Evolutionary conservation across 225 moss, liverwort and hornwort genomes (phyloP).

Genomic region (Bryum argenteum): DNA sequence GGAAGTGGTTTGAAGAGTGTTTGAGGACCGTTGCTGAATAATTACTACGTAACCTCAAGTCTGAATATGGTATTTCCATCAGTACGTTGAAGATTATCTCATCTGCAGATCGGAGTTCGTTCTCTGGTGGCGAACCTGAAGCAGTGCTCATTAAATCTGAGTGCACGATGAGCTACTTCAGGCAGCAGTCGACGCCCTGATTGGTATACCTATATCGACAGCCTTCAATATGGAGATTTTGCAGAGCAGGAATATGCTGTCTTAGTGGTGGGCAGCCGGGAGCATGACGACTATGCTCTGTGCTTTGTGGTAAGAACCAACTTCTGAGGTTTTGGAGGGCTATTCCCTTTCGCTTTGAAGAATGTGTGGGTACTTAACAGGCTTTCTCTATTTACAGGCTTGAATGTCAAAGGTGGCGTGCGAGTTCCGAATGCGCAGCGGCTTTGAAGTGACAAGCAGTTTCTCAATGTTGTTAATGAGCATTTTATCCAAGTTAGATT

Average conservation of each 20-base stretch:
- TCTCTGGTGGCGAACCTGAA: neutral
- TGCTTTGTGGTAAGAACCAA: neutral
- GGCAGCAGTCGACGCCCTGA: constrained; percentile 14
- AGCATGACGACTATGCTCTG: constrained; percentile 18
- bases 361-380: neutral
- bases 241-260: neutral
- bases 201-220: neutral
- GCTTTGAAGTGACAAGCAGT: constrained; percentile 13
- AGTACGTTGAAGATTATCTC: constrained; percentile 2
- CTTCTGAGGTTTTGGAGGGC: neutral
- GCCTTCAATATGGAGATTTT: constrained; percentile 12
- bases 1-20: constrained; percentile 28
- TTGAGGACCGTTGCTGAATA: constrained; percentile 18
- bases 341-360: neutral
- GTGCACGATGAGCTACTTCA: constrained; percentile 19
- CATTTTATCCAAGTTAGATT: constrained; percentile 5
- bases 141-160: constrained; percentile 6
- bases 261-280: constrained; percentile 6
- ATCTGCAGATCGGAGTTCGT: neutral
- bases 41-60: neutral
- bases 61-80: constrained; percentile 7
- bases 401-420: neutral
- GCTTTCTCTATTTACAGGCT: constrained; percentile 2
- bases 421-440: constrained; percentile 2
- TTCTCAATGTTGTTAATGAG: constrained; percentile 10